Conservation (phyloP, 1,139 yeast species). For the Zygosaccharomyces sapae region DNA sequence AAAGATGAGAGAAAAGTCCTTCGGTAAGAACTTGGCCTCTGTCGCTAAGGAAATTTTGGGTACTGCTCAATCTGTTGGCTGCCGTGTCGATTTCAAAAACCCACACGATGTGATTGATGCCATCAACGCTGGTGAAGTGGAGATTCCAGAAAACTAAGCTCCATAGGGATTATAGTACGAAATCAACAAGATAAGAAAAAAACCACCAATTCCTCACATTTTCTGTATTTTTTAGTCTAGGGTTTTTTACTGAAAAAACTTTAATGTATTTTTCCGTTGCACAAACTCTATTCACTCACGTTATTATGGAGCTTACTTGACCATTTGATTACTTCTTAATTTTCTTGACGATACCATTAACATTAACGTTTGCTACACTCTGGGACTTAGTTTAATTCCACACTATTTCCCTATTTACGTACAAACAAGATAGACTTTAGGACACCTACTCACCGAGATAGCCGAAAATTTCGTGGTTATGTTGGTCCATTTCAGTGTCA, state of each 20-base stretch:
- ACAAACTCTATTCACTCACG: slow-evolving; percentile 9
- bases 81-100: slow-evolving; percentile 99
- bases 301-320: neutral
- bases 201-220: slow-evolving; percentile 24
- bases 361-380: slow-evolving; percentile 73
- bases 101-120: slow-evolving; percentile 98
- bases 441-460: slow-evolving; percentile 74
- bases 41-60: slow-evolving; percentile 99
- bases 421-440: slow-evolving; percentile 74
- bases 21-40: slow-evolving; percentile 96
- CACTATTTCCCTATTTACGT: slow-evolving; percentile 91
- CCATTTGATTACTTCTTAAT: neutral
- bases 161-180: slow-evolving; percentile 17
- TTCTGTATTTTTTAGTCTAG: slow-evolving; percentile 38
- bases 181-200: slow-evolving; percentile 9
- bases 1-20: slow-evolving; percentile 94
- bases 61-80: slow-evolving; percentile 98
- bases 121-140: slow-evolving; percentile 97
- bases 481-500: slow-evolving; percentile 67
- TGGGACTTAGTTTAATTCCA: slow-evolving; percentile 67
- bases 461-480: slow-evolving; percentile 39
- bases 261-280: slow-evolving; percentile 24
- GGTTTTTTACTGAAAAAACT: slow-evolving; percentile 27
- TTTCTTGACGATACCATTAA: neutral
- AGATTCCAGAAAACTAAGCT: slow-evolving; percentile 81